phyloP scores from a whole-genome alignment of 495 filamentous ascomycete species.

The Penicillium steckii region DNA sequence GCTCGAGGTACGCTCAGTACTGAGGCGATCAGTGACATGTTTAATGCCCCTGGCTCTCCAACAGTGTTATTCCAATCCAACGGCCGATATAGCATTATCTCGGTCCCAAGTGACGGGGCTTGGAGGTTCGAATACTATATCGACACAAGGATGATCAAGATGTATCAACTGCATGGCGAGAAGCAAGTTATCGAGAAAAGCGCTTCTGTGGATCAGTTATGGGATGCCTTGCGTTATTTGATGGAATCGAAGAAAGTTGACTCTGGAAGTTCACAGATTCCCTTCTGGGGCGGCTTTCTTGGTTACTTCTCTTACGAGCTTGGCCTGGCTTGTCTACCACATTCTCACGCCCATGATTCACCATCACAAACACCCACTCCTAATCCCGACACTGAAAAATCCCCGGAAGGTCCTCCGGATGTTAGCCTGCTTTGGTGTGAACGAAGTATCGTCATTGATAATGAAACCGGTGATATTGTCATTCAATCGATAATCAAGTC shows the following conservation, averaged over 20 bases:
- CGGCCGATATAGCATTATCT: slow-evolving; percentile 40
- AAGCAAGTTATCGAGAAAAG: slow-evolving; percentile 13
- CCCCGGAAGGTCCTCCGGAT: slow-evolving; percentile 58
- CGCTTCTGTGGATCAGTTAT: slow-evolving; percentile 35
- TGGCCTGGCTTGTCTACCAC: slow-evolving; percentile 56
- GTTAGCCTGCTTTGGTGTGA: slow-evolving; percentile 75
- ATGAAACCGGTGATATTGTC: slow-evolving; percentile 55
- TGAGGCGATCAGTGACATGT: slow-evolving; percentile 34
- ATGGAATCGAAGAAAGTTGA: slow-evolving; percentile 52
- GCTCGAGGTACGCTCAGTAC: slow-evolving; percentile 19
- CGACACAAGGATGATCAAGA: slow-evolving; percentile 17
- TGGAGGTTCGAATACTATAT: slow-evolving; percentile 45
- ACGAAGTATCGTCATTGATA: slow-evolving; percentile 79
- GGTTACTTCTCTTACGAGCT: slow-evolving; percentile 91
- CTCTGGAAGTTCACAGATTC: slow-evolving; percentile 43
- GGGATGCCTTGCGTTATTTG: slow-evolving; percentile 48
- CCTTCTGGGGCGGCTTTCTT: slow-evolving; percentile 86
- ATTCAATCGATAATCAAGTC: slow-evolving; percentile 58
- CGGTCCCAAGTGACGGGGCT: slow-evolving; percentile 37
- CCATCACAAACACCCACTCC: not conserved
- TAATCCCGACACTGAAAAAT: not conserved
- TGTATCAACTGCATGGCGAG: slow-evolving; percentile 21
- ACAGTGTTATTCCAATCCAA: slow-evolving; percentile 45
- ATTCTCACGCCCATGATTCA: slow-evolving; percentile 28
- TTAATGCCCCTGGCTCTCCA: slow-evolving; percentile 38